Conservation (phyloP, 306 rosid genomes). For the Hippophae tibetana region DNA sequence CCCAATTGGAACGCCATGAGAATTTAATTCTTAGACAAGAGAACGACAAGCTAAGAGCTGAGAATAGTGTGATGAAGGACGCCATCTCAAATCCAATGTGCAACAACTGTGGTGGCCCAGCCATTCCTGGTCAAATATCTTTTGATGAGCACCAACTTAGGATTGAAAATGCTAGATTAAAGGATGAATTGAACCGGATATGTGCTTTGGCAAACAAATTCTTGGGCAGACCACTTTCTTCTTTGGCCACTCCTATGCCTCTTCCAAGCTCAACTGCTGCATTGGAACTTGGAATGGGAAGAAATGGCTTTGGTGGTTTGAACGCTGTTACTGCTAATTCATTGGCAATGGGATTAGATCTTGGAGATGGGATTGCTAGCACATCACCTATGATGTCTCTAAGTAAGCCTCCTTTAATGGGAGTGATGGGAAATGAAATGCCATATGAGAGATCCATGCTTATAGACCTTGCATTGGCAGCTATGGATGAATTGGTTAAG, state of each 20-base stretch:
- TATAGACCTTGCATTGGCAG: slow-evolving; percentile 44
- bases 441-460: slow-evolving; percentile 39
- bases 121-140: slow-evolving; percentile 68
- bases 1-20: slow-evolving; percentile 86
- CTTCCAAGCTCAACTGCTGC: slow-evolving; percentile 29
- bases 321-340: slow-evolving; percentile 11
- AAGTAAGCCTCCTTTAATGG: slow-evolving; percentile 22
- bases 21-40: slow-evolving; percentile 71
- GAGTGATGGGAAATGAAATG: slow-evolving; percentile 32
- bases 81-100: slow-evolving; percentile 65
- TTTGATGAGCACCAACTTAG: slow-evolving; percentile 72
- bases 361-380: slow-evolving; percentile 45
- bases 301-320: slow-evolving; percentile 42
- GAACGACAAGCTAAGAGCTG: slow-evolving; percentile 79
- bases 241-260: slow-evolving; percentile 31
- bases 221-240: slow-evolving; percentile 51
- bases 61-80: slow-evolving; percentile 59
- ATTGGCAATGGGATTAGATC: slow-evolving; percentile 46
- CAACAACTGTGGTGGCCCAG: slow-evolving; percentile 69
- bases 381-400: slow-evolving; percentile 25
- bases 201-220: slow-evolving; percentile 48
- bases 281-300: slow-evolving; percentile 62
- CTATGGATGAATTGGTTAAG: slow-evolving; percentile 78
- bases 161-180: slow-evolving; percentile 72
- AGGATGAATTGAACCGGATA: slow-evolving; percentile 57